Conservation (phyloP, 208 protist species). For the Wallacemonas collosoma region DNA sequence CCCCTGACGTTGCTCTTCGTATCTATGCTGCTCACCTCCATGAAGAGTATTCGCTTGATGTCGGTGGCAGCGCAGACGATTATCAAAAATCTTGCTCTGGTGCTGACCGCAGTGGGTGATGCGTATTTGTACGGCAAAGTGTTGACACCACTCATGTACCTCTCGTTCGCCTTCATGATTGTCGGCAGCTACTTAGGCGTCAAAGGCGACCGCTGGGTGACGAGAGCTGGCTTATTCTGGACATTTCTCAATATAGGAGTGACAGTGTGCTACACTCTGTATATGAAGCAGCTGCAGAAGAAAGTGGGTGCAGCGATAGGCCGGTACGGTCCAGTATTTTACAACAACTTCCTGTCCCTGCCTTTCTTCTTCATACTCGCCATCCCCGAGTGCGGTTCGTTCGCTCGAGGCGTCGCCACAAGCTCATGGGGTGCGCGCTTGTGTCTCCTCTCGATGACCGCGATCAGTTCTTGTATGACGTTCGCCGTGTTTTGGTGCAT, state of each 20-base stretch:
- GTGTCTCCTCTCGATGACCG: constrained; percentile 47
- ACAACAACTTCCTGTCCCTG: constrained; percentile 87
- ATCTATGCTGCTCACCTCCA: constrained; percentile 83
- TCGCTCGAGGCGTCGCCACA: constrained; percentile 15
- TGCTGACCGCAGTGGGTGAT: constrained; percentile 85
- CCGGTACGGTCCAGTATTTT: constrained; percentile 83
- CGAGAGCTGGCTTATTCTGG: constrained; percentile 76
- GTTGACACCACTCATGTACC: constrained; percentile 51
- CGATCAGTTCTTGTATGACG: constrained; percentile 75
- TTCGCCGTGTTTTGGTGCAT: constrained; percentile 92
- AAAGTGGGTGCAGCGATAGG: constrained; percentile 61
- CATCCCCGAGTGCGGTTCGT: constrained; percentile 15
- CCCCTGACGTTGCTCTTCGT: constrained; percentile 82
- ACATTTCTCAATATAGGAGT: constrained; percentile 73
- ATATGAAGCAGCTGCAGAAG: constrained; percentile 75
- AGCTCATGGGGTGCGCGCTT: constrained; percentile 24
- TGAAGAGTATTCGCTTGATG: constrained; percentile 82
- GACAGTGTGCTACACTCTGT: constrained; percentile 85
- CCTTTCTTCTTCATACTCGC: constrained; percentile 59
- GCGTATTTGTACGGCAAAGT: constrained; percentile 58
- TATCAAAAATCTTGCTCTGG: constrained; percentile 81
- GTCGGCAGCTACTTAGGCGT: constrained; percentile 61
- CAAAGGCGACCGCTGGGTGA: constrained; percentile 79
- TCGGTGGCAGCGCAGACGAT: constrained; percentile 87
- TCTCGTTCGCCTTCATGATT: constrained; percentile 61